A percentile compares a stretch with the other conserved stretches of the same genome.
Evolutionary conservation across 2,329 filamentous ascomycete genomes (phyloP).

Genomic region (Ceratocystis huliohia): DNA sequence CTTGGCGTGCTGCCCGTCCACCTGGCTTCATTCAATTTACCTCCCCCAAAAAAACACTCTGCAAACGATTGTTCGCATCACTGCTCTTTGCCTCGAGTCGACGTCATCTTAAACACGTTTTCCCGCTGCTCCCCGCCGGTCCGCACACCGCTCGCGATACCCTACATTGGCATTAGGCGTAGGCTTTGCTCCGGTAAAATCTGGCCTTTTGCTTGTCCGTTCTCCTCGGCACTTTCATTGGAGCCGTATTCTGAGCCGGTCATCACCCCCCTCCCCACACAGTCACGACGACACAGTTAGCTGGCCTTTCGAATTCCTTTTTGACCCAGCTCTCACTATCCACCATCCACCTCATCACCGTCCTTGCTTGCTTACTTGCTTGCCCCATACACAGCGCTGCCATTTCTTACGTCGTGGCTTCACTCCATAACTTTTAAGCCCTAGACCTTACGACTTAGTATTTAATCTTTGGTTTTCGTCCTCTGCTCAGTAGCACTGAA

Average conservation of each 20-base stretch:
- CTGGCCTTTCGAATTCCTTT: conserved; percentile 2
- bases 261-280: neutral
- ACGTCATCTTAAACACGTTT: conserved; percentile 1
- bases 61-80: neutral
- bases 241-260: neutral
- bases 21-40: neutral
- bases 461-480: conserved; percentile 16
- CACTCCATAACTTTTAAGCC: conserved; percentile 14
- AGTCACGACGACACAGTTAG: conserved; percentile 12
- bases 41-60: neutral
- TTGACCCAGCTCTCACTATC: neutral
- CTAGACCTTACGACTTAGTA: conserved; percentile 18
- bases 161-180: neutral
- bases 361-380: neutral
- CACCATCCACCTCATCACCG: neutral
- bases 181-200: neutral
- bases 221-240: neutral
- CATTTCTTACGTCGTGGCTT: conserved; percentile 7
- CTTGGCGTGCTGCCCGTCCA: neutral
- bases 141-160: conserved; percentile 3
- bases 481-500: neutral
- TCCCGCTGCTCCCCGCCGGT: neutral
- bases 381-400: conserved; percentile 1
- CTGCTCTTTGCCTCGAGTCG: conserved; percentile 10
- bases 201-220: neutral